Base-by-base conservation (phyloP, 768 basidiomycete genomes). In the Exsudoporus frostii region DNA sequence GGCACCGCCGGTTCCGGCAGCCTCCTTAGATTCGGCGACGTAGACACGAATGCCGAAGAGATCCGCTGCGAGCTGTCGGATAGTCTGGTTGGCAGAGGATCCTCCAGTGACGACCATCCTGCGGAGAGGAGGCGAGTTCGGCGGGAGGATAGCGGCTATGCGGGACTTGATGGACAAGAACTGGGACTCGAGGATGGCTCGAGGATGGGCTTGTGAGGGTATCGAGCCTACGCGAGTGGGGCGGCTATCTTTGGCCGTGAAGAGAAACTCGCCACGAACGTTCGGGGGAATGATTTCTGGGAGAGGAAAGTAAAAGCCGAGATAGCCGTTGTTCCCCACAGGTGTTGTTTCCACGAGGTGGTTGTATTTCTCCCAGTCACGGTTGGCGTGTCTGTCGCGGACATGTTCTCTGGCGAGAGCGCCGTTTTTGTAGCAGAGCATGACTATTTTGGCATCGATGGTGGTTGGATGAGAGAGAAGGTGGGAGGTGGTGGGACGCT, bases 391-490 rank as follows among this genome's bases (percentile, higher is more conserved):
- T 24, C 49, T 51, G 41, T 54, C 53, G 4, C 53, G 53, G 9
- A 54, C 6, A 20, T 54, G 41, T 32, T 54, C 48, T 43, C 53
- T 50, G 25, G 48, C 53, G 34, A 53, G 53, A 2, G 53, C 53
- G 9, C 53, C 53, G 41, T 54, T 53, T 22, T 53, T 53, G 48
- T 53, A 53, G 48, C 52, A 53, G 48, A 53, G 52, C 48, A 53
- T 53, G 40, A 34, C 52, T 15, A 53, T 53, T 17, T 53, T 33
- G 3, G 52, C 53, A 19, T 37, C 48, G 41, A 10, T 9, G 34
- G 53, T 53, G 41, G 52, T 53, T 1, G 48, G 52, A 15, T 53
- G 52, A 4, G 52, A 27, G 52, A 53, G 52, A 10, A 50, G 48
- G 27, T 53, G 52, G 6, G 52, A 53, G 17, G 52, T 53, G 27